phyloP scores from a whole-genome alignment of 257 asterid species.

The Gentiana straminea region DNA sequence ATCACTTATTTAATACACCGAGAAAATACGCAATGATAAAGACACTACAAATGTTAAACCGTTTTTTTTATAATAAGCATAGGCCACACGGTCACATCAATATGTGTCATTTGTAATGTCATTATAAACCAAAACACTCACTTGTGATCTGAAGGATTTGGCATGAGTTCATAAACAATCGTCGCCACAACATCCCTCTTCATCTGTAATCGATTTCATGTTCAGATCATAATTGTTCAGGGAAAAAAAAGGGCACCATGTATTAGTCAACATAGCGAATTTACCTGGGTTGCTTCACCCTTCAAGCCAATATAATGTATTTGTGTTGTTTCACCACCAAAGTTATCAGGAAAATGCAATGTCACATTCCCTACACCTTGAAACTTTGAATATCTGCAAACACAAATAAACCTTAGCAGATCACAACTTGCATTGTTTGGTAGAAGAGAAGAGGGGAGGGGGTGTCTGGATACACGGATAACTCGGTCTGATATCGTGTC shows the following conservation, averaged over 20 bases:
- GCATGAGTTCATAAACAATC: constrained; percentile 87
- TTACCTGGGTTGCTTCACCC: constrained; percentile 99
- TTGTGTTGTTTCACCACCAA: constrained; percentile 82
- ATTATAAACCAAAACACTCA: constrained; percentile 31
- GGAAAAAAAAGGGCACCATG: not conserved
- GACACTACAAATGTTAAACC: too few relatives aligned
- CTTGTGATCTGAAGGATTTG: constrained; percentile 99
- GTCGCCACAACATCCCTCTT: constrained; percentile 88
- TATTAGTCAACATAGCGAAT: constrained; percentile 1
- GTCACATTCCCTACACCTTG: constrained; percentile 90
- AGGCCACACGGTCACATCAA: too few relatives aligned
- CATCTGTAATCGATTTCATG: constrained; percentile 38
- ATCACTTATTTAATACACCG: too few relatives aligned
- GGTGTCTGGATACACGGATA: too few relatives aligned
- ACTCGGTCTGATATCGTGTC: too few relatives aligned
- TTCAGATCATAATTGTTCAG: not conserved
- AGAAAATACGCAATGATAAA: too few relatives aligned
- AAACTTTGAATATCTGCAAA: constrained; percentile 77
- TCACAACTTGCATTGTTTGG: not conserved
- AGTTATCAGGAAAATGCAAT: constrained; percentile 90
- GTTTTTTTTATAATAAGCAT: too few relatives aligned
- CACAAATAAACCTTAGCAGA: constrained; percentile 5
- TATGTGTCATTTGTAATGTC: too few relatives aligned
- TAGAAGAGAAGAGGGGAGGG: too few relatives aligned
- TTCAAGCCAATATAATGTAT: constrained; percentile 91